A percentile compares a stretch with the other conserved stretches of the same genome.
Conservation (phyloP, 768 basidiomycete genomes). For the Russula griseocarnosa region DNA sequence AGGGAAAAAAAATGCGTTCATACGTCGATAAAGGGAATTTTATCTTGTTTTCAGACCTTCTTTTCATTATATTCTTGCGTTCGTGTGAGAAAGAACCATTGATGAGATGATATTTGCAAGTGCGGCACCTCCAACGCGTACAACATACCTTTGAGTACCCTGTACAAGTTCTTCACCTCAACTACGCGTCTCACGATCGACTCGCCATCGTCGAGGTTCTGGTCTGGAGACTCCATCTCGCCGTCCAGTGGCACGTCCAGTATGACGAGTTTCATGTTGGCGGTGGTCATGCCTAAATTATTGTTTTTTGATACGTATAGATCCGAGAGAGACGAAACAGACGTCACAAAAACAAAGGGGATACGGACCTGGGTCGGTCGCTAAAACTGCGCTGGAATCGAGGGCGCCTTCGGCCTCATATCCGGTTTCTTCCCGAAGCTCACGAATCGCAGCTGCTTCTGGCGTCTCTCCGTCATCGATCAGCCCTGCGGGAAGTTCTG, state of each 20-base stretch:
- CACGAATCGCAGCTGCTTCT: slow-evolving; percentile 76
- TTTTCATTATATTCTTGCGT: slow-evolving; percentile 57
- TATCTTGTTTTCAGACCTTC: slow-evolving; percentile 42
- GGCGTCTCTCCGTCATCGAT: slow-evolving; percentile 84
- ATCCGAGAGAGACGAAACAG: background rate
- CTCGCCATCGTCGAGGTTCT: slow-evolving; percentile 83
- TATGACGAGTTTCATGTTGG: slow-evolving; percentile 86
- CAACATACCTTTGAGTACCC: slow-evolving; percentile 57
- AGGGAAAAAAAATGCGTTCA: background rate
- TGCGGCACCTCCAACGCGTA: background rate
- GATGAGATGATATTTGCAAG: background rate
- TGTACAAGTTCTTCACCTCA: slow-evolving; percentile 58
- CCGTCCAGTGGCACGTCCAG: slow-evolving; percentile 65
- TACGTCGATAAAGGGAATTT: background rate
- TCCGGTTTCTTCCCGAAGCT: slow-evolving; percentile 92
- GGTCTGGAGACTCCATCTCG: slow-evolving; percentile 60
- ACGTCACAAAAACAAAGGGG: slow-evolving; percentile 1
- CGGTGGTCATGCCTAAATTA: slow-evolving; percentile 79
- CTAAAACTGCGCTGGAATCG: slow-evolving; percentile 58
- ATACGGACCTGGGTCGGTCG: slow-evolving; percentile 64
- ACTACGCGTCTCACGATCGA: slow-evolving; percentile 72
- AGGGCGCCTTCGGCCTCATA: slow-evolving; percentile 64
- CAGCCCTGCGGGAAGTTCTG: slow-evolving; percentile 69
- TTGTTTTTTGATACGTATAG: background rate
- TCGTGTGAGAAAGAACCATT: slow-evolving; percentile 7